These are phyloP conservation scores for Mycena belliarum DNA, from an alignment of 768 basidiomycete species.

Conservation along the genomic window DNA sequence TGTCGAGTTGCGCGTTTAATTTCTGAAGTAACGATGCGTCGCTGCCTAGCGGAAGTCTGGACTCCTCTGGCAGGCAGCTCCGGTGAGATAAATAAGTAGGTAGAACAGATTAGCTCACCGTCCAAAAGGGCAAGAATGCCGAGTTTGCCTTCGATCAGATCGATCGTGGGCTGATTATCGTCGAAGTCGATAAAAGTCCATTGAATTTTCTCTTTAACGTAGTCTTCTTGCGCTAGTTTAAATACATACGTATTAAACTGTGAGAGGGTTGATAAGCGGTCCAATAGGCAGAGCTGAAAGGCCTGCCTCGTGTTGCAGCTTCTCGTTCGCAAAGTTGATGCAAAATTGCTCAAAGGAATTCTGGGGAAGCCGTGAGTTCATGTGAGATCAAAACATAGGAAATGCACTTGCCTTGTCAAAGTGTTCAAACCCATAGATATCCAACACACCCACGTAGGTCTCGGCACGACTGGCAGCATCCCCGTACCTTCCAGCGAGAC, in stretches of 20 bases:
- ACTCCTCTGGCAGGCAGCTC: no score
- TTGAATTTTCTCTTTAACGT: conserved; percentile 95
- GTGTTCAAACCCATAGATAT: conserved; percentile 97
- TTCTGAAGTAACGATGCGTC: conserved; percentile 94
- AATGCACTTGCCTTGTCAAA: conserved; percentile 79
- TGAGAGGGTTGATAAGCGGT: conserved; percentile 2
- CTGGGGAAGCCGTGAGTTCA: conserved; percentile 36
- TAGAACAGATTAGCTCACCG: no score
- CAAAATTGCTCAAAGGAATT: conserved; percentile 97
- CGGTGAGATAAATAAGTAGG: no score
- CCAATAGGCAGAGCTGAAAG: not conserved
- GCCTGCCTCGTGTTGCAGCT: conserved; percentile 91
- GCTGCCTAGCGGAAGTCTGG: conserved; percentile 89
- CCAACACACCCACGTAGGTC: conserved; percentile 98
- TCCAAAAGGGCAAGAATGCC: conserved; percentile 93
- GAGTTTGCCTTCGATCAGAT: conserved; percentile 96
- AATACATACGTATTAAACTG: conserved; percentile 99
- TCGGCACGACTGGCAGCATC: conserved; percentile 88
- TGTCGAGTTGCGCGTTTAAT: conserved; percentile 82
- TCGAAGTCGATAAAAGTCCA: conserved; percentile 99
- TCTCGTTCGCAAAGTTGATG: conserved; percentile 99
- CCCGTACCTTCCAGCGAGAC: conserved; percentile 89
- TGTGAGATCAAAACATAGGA: not conserved
- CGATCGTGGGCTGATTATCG: conserved; percentile 98
- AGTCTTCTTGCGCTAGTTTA: conserved; percentile 99